Conservation (phyloP, 2,329 filamentous ascomycete genomes). For the Colletotrichum noveboracense region DNA sequence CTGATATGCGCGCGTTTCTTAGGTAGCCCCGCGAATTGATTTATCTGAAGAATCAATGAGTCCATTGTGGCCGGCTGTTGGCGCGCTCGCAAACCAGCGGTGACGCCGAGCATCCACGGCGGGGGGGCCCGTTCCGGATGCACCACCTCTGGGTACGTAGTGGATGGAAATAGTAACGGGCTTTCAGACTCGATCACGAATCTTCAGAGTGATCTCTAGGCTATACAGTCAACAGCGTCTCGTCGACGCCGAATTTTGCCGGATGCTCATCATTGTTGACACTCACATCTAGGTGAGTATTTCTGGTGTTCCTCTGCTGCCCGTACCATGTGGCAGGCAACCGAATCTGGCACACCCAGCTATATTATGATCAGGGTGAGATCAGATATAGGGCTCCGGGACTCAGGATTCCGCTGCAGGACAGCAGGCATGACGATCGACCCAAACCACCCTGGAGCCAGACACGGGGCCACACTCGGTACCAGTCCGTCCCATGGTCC, state of each 20-base stretch:
- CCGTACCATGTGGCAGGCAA: not conserved
- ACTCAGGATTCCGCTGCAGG: constrained; percentile 19
- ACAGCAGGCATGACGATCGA: constrained; percentile 22
- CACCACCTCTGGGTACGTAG: not conserved
- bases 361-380: constrained; percentile 16
- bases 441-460: constrained; percentile 11
- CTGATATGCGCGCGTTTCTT: not conserved
- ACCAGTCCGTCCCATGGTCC: not conserved
- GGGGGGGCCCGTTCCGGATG: constrained; percentile 5
- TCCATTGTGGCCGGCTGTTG: not conserved
- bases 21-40: not conserved
- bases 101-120: constrained; percentile 8
- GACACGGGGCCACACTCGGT: constrained; percentile 14
- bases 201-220: not conserved
- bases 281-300: not conserved
- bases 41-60: not conserved
- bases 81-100: not conserved
- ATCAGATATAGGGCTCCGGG: constrained; percentile 22
- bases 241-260: not conserved
- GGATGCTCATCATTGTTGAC: not conserved
- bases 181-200: not conserved
- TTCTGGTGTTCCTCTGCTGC: not conserved
- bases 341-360: not conserved
- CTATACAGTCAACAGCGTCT: not conserved
- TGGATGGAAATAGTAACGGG: not conserved